Percentiles rank a stretch among this genome's conserved stretches.
Evolutionary conservation across 345 rosid species (phyloP).

Genomic region (Pelargonium nanum): DNA sequence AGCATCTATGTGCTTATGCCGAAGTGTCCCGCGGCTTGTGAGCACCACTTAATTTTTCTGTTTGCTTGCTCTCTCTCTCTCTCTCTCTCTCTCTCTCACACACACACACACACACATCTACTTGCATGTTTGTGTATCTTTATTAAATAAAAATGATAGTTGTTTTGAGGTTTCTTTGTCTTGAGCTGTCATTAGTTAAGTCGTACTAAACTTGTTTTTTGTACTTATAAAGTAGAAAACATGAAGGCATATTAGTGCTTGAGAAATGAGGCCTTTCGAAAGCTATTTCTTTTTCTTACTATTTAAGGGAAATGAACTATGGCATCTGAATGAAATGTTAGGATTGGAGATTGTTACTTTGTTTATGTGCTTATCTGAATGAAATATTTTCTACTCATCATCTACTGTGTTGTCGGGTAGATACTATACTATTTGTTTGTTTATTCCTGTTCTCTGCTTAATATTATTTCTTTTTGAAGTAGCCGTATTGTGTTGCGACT

Average conservation of each 20-base stretch:
- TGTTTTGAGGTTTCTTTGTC: neutral
- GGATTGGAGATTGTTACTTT: neutral
- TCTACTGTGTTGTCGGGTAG: neutral
- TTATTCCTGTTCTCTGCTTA: neutral
- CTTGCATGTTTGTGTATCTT: neutral
- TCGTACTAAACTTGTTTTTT: neutral
- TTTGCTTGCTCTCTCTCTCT: neutral
- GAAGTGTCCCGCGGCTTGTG: constrained; percentile 79
- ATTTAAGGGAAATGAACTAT: neutral
- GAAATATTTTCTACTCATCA: too few relatives aligned
- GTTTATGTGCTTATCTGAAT: neutral
- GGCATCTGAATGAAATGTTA: neutral
- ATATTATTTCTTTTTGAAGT: neutral
- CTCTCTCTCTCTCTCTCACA: neutral
- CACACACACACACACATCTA: too few relatives aligned
- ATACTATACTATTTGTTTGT: neutral
- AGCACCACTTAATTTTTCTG: constrained; percentile 10
- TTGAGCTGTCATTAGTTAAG: neutral
- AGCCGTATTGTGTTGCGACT: neutral
- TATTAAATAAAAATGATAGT: neutral
- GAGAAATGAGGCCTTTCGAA: neutral
- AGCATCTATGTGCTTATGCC: constrained; percentile 73
- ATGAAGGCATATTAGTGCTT: neutral
- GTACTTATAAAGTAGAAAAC: neutral
- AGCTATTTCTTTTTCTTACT: too few relatives aligned